These are phyloP conservation scores for Canavalia gladiata DNA, from an alignment of 306 rosid genomes.

Conservation along the genomic window DNA sequence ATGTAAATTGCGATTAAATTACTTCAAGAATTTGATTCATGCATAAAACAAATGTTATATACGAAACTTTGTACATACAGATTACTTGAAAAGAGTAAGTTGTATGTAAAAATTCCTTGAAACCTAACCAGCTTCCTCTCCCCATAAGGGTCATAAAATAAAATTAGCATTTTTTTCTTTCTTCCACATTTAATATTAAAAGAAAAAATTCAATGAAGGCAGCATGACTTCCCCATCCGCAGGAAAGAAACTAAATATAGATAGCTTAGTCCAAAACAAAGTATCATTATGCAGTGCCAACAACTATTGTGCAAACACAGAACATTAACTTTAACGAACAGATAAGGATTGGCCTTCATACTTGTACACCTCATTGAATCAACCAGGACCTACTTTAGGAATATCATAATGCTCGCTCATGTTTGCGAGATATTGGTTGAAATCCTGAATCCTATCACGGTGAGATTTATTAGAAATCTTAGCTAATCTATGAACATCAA, in stretches of 20 bases:
- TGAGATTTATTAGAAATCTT: constrained; percentile 90
- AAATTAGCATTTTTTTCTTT: neutral
- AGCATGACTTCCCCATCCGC: neutral
- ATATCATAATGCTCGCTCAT: constrained; percentile 99
- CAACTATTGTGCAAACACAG: constrained; percentile 22
- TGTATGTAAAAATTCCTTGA: neutral
- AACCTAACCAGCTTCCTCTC: neutral
- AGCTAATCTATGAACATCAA: constrained; percentile 82
- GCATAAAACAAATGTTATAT: no score
- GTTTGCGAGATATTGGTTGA: constrained; percentile 95
- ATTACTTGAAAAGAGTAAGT: no score
- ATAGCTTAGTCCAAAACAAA: constrained; percentile 22
- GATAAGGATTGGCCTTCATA: constrained; percentile 32
- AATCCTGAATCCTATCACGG: constrained; percentile 96
- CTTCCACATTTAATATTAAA: neutral
- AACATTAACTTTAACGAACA: constrained; percentile 31
- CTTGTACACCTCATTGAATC: constrained; percentile 22
- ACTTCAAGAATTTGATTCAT: no score
- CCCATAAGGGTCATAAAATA: neutral
- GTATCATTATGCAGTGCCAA: neutral
- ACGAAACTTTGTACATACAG: no score
- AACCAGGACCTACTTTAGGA: constrained; percentile 98
- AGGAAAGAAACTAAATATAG: constrained; percentile 26
- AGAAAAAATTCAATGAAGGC: neutral
- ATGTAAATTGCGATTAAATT: no score